Conservation (phyloP, 75 land plant genomes). For the Picea sitchensis region DNA sequence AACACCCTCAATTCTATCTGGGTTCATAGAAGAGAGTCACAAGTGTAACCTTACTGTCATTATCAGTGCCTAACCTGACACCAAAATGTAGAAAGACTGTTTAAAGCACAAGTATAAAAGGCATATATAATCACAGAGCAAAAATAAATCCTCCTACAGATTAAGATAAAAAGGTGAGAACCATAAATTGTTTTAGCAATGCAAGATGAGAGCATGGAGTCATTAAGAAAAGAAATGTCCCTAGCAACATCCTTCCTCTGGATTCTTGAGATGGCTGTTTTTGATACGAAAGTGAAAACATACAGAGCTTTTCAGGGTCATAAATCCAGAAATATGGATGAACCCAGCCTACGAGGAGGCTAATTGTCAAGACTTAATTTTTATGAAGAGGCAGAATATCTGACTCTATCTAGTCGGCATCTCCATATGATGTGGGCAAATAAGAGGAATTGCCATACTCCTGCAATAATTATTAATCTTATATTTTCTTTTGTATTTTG, state of each 20-base stretch:
- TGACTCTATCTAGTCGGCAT: too few relatives aligned
- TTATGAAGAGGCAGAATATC: too few relatives aligned
- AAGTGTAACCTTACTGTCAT: too few relatives aligned
- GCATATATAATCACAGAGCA: too few relatives aligned
- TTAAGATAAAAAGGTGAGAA: too few relatives aligned
- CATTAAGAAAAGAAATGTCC: neutral
- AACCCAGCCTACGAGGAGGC: neutral
- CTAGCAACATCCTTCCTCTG: neutral
- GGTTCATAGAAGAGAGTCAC: too few relatives aligned
- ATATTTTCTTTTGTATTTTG: neutral
- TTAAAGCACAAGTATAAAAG: too few relatives aligned
- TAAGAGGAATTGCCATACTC: neutral
- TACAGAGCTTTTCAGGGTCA: neutral
- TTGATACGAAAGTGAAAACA: neutral
- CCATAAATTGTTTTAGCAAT: too few relatives aligned
- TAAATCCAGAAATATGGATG: neutral
- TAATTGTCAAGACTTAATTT: neutral
- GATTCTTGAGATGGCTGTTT: neutral
- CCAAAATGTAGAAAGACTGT: too few relatives aligned
- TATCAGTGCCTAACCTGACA: too few relatives aligned
- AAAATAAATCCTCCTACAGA: too few relatives aligned
- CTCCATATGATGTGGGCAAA: neutral
- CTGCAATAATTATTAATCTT: neutral
- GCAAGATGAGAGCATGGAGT: neutral
- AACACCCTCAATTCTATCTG: too few relatives aligned